Conservation (phyloP, 2,329 filamentous ascomycete species). For the Alternaria alternata region DNA sequence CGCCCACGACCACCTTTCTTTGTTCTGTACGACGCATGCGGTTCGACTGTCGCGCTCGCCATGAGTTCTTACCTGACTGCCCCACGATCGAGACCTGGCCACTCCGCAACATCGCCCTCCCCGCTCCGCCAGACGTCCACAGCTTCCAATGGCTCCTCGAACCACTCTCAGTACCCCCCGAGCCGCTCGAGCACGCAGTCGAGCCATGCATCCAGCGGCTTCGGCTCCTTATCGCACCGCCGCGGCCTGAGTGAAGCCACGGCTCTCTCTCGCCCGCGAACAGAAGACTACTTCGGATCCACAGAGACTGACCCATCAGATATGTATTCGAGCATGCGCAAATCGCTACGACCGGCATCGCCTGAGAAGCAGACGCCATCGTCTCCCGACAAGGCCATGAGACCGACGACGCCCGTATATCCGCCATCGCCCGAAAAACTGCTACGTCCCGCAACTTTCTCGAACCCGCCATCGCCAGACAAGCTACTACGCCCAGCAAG, state of each 20-base stretch:
- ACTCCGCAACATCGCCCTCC: slow-evolving; percentile 54
- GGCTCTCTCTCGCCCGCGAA: slow-evolving; percentile 60
- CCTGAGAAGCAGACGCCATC: slow-evolving; percentile 31
- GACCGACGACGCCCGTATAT: slow-evolving; percentile 4
- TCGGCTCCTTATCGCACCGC: slow-evolving; percentile 65
- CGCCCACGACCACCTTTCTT: slow-evolving; percentile 15
- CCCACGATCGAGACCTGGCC: slow-evolving; percentile 51
- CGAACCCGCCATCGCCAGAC: slow-evolving; percentile 26
- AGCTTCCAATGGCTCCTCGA: slow-evolving; percentile 74
- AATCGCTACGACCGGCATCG: slow-evolving; percentile 70
- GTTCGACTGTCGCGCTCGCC: slow-evolving; percentile 32
- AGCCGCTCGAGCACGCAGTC: slow-evolving; percentile 75
- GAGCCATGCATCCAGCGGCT: slow-evolving; percentile 72
- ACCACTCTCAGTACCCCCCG: slow-evolving; percentile 67
- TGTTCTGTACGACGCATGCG: slow-evolving; percentile 43
- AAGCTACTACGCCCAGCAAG: slow-evolving; percentile 31
- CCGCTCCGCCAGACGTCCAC: slow-evolving; percentile 71
- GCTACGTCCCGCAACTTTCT: slow-evolving; percentile 19
- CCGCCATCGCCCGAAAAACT: slow-evolving; percentile 34
- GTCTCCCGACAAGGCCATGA: slow-evolving; percentile 10
- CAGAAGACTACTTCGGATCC: slow-evolving; percentile 56
- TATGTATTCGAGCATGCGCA: slow-evolving; percentile 75
- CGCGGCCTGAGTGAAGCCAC: slow-evolving; percentile 78
- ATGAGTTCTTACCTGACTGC: slow-evolving; percentile 49
- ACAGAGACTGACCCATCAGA: slow-evolving; percentile 64